Evolutionary conservation across 1,284 basidiomycete species (phyloP).

Genomic region (Papiliotrema flavescens): DNA sequence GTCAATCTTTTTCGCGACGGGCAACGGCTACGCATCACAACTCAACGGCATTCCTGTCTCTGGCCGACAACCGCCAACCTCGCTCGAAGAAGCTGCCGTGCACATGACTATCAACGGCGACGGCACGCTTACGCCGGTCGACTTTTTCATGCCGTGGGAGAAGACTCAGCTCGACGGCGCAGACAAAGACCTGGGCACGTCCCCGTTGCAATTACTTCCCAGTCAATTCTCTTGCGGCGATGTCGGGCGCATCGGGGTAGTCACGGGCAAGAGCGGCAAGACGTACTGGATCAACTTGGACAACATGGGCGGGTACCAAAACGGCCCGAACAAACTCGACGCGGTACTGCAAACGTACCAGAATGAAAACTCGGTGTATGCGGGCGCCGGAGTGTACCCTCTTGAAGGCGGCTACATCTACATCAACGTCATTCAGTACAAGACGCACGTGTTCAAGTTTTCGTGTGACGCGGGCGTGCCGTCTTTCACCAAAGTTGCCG

Average conservation of each 20-base stretch:
- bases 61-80: constrained; percentile 9
- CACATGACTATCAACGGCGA: constrained; percentile 13
- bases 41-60: constrained; percentile 12
- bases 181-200: constrained; percentile 13
- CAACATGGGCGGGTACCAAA: constrained; percentile 15
- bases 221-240: constrained; percentile 13
- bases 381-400: constrained; percentile 13
- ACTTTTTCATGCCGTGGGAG: constrained; percentile 17
- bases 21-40: constrained; percentile 14
- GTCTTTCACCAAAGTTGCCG: constrained; percentile 14
- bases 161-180: constrained; percentile 13
- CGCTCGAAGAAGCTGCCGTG: constrained; percentile 13
- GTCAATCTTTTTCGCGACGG: constrained; percentile 11
- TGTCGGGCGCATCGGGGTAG: constrained; percentile 10
- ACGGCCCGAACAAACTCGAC: constrained; percentile 13
- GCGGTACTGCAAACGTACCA: constrained; percentile 10
- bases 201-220: constrained; percentile 8
- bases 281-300: constrained; percentile 14
- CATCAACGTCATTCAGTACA: constrained; percentile 16
- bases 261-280: constrained; percentile 12
- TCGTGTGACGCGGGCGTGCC: constrained; percentile 11
- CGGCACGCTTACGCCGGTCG: constrained; percentile 10
- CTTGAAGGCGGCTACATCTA: constrained; percentile 13
- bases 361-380: constrained; percentile 15
- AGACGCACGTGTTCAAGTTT: constrained; percentile 14